Base-by-base conservation (phyloP, 2,329 filamentous ascomycete genomes). In the Neoarthrinium moseri region DNA sequence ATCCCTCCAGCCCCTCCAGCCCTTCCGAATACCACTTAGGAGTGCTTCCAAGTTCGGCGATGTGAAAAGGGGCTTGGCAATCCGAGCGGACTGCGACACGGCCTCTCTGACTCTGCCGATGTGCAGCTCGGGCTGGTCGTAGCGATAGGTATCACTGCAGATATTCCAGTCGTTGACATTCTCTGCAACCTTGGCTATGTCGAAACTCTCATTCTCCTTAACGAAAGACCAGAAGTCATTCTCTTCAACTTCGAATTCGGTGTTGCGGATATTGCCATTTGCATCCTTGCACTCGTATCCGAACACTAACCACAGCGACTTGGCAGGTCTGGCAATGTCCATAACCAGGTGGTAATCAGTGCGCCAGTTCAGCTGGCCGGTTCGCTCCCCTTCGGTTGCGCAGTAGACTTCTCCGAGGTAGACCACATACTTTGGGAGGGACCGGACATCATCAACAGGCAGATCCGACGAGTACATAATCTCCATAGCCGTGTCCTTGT, bases 291-390 rank as follows among this genome's bases (percentile, higher is more conserved):
- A n/a, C n/a, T 49, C 47, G 26, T 46, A 39, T 5, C n/a, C 18
- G 35, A 36, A 46, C 17, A 41, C 15, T 5, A 51, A 30, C 49
- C 49, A 51, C 8, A 51, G 33, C 1, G 49, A 36, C n/a, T 42
- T 51, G 4, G 29, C 23, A 4, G 37, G 32, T 3, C 6, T 40
- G 33, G 36, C 21, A 22, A 51, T 29, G 30, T 48, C 43, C 46
- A 46, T 48, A 8, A 48, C 8, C n/a, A 51, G 13, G 24, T 43
- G 34, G 23, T 32, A 48, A 22, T 45, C 47, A 2, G 38, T 46
- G 1, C 33, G 2, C 6, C 18, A 26, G 5, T 37, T 26, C 13
- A 4, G 24, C 10, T 10, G 10, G 2, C 21, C 36, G 17, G 23
- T 7, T n/a, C 12, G 15, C 13, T 38, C 7, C 17, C 35, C 35